A percentile compares a stretch with the other conserved stretches of the same genome.
phyloP scores from a whole-genome alignment of 306 rosid genomes.

The Ceratonia siliqua region DNA sequence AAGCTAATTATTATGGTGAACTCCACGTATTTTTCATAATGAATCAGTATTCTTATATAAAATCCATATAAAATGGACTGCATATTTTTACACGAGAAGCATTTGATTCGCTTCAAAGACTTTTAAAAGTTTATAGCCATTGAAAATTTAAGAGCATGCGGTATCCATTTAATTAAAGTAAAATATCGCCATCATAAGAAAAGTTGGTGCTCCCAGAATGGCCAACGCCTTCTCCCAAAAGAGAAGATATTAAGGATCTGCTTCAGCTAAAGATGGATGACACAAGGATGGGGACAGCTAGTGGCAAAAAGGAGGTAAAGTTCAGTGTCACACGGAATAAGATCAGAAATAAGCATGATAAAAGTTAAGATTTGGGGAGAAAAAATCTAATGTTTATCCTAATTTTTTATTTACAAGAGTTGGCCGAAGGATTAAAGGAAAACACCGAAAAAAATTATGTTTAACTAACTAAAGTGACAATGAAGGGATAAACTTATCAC shows the following conservation, averaged over 20 bases:
- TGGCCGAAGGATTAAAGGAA: neutral
- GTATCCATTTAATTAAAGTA: conserved; percentile 10
- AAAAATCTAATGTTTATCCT: neutral
- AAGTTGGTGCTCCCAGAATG: conserved; percentile 18
- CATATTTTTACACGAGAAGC: conserved; percentile 7
- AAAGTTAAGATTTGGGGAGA: neutral
- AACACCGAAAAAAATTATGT: neutral
- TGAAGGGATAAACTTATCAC: neutral
- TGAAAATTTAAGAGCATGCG: neutral
- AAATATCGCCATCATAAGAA: neutral
- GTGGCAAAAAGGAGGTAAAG: neutral
- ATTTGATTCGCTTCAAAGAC: conserved; percentile 34
- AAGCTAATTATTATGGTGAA: neutral
- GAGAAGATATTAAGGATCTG: neutral
- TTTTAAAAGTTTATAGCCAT: neutral
- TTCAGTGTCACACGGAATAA: neutral
- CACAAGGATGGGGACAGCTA: neutral
- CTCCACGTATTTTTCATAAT: neutral
- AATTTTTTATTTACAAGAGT: neutral
- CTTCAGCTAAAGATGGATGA: neutral
- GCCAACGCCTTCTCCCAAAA: neutral
- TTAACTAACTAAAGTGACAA: neutral
- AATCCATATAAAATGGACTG: neutral
- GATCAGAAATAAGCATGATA: neutral
- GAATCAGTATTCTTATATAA: neutral